Conservation (phyloP, 768 basidiomycete species). For the Fomitopsis pulvina region DNA sequence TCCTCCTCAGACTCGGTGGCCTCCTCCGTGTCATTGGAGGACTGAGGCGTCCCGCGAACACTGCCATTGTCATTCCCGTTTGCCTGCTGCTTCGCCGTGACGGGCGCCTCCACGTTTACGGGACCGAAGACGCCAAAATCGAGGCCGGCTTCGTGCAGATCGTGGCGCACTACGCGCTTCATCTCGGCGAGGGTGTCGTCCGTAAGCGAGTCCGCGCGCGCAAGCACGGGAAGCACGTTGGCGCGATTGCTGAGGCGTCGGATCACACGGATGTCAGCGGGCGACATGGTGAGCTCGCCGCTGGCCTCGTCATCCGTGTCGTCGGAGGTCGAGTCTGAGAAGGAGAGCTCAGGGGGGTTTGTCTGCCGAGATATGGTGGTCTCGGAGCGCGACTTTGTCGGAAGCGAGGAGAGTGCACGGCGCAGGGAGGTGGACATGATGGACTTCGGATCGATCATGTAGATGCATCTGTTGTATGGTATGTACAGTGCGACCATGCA, state of each 20-base stretch:
- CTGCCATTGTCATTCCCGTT: slow-evolving; percentile 1
- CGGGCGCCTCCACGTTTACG: slow-evolving; percentile 24
- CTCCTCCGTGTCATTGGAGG: slow-evolving; percentile 21
- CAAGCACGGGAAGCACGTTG: slow-evolving; percentile 80
- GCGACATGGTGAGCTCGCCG: slow-evolving; percentile 58
- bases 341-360: slow-evolving; percentile 41
- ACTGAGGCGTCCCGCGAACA: slow-evolving; percentile 1
- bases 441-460: slow-evolving; percentile 75
- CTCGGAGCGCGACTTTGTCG: slow-evolving; percentile 57
- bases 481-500: slow-evolving; percentile 5
- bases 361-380: slow-evolving; percentile 47
- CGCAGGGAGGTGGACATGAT: slow-evolving; percentile 52
- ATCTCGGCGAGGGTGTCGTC: slow-evolving; percentile 66
- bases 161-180: slow-evolving; percentile 67
- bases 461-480: slow-evolving; percentile 56
- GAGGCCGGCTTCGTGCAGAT: slow-evolving; percentile 57
- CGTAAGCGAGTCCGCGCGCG: slow-evolving; percentile 76
- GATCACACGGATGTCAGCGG: slow-evolving; percentile 74
- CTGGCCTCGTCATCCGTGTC: slow-evolving; percentile 45
- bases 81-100: slow-evolving; percentile 12
- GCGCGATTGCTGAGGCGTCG: slow-evolving; percentile 64
- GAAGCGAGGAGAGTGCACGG: slow-evolving; percentile 40
- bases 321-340: slow-evolving; percentile 39
- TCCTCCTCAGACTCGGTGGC: slow-evolving; percentile 27
- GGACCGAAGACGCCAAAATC: slow-evolving; percentile 74